Evolutionary conservation across 1,284 basidiomycete species (phyloP).

Genomic region (Singerocomus rubriflavus): DNA sequence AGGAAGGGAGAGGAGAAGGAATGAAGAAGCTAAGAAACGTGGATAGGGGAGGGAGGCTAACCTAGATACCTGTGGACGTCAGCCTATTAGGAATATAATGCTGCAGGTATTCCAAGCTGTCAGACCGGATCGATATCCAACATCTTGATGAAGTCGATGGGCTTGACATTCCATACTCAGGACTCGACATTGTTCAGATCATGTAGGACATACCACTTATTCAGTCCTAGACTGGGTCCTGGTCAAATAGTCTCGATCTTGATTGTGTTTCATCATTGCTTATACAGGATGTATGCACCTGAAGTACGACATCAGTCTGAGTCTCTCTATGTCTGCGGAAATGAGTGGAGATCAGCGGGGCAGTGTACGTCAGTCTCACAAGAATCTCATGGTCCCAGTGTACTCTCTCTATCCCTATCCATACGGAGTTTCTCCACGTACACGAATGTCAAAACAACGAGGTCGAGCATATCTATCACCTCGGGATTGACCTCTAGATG

Average conservation of each 20-base stretch:
- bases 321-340: not conserved
- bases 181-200: not conserved
- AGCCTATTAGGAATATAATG: slow-evolving; percentile 6
- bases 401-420: slow-evolving; percentile 23
- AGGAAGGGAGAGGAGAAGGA: not conserved
- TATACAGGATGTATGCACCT: slow-evolving; percentile 7
- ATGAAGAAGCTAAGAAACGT: not conserved
- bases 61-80: slow-evolving; percentile 9
- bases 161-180: not conserved
- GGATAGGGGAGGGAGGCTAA: slow-evolving; percentile 20
- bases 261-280: not conserved
- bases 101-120: not conserved
- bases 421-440: slow-evolving; percentile 38
- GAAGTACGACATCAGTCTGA: slow-evolving; percentile 10
- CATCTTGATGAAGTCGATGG: not conserved
- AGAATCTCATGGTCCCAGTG: slow-evolving; percentile 3
- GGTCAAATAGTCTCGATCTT: not conserved
- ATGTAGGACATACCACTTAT: slow-evolving; percentile 5
- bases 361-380: slow-evolving; percentile 3
- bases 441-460: slow-evolving; percentile 42
- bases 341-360: slow-evolving; percentile 4
- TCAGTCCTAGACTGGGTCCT: not conserved
- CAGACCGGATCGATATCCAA: slow-evolving; percentile 17
- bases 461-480: slow-evolving; percentile 37
- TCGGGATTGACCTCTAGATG: slow-evolving; percentile 33